Evolutionary conservation across 192 early-diverging fungal genomes (phyloP), one percentile per base, ranked within the genome.

Genomic region (Backusella tuberculispora): DNA sequence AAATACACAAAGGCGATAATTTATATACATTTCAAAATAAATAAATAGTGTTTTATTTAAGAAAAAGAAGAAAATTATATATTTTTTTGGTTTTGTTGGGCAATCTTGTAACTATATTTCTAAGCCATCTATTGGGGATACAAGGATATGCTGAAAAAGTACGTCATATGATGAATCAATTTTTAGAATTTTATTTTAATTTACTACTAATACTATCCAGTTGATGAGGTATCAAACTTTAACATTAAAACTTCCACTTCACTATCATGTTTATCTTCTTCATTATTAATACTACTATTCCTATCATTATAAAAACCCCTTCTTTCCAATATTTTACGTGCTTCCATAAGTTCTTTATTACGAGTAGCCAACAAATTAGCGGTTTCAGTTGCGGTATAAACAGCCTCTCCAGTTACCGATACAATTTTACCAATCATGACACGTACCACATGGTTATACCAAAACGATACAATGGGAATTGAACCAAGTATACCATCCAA

Each of bases 371-470:
- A 56, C 24, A 72, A 38, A 64, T 21, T 24, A 12, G 67, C 48
- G 19, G 77, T 71, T 21, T 74, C 64, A 24, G 60, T 63, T 5
- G 84, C 85, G 19, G 84, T 80, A 60, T 81, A 71, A 2, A 88
- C 34, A 45, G 85, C 81, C 14, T 85, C 81, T n/a, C 87, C 87
- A 37, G 83, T 77, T 26, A 71, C 69, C 5, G 80, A 78, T 45
- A 88, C 6, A 4, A 88, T 53, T 37, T 84, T 65, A 8, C 87
- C 87, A 26, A 84, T 64, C 12, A 83, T 69, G 56, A 76, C 74
- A 50, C 85, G 63, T 12, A 85, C 79, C 10, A 87, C 81, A 42
- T 84, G 76, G 60, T 88, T 83, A 53, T 88, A 87, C 87, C 87
- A 88, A 71, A 79, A 87, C 60, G 80, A 82, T 46, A 88, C 63